Evolutionary conservation across 2,329 filamentous ascomycete species (phyloP), one percentile per base, ranked within the genome.

Genomic region (Pseudogymnoascus sp.): DNA sequence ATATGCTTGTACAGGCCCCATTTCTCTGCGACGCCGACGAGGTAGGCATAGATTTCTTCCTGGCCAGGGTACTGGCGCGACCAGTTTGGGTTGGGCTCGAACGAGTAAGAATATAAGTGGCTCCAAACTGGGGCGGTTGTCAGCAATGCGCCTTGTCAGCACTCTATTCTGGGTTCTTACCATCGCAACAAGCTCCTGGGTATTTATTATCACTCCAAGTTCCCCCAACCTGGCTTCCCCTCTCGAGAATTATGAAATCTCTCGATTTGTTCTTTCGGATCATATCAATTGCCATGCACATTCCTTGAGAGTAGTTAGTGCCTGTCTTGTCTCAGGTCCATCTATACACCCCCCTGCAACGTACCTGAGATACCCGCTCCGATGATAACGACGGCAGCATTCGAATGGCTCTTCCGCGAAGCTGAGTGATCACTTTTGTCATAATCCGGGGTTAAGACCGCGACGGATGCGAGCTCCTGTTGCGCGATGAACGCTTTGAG

Each of bases 41-140:
- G 75, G 66, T 86, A 86, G 21, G 74, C 73, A 72, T 80, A 74
- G 18, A 86, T 83, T 69, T 86, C 84, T 69, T 84, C 81, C 67
- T 86, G 83, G 0, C 81, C 80, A 0, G 84, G 80, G 67, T 84
- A 86, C 62, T 83, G 77, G 16, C 81, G 74, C 0, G 80, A 79
- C 83, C 84, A 85, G 66, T 80, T 75, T 2, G 81, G 74, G 61
- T 85, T 85, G 61, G 84, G 82, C 37, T 82, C 83, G 67, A 86
- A 87, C 5, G 81, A 84, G 71, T 80, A 85, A 47, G 78, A 82
- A 73, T 86, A 86, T 2, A 86, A 62, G 74, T 76, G 63, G 80
- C 77, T 2, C 83, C 59, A 12, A 72, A 71, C 25, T 77, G 73
- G 44, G 44, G 78, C 64, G 0, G 74, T 62, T 2, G 50, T 56